Conservation (phyloP, 2,329 filamentous ascomycete genomes). For the Atkinsonella hypoxylon region DNA sequence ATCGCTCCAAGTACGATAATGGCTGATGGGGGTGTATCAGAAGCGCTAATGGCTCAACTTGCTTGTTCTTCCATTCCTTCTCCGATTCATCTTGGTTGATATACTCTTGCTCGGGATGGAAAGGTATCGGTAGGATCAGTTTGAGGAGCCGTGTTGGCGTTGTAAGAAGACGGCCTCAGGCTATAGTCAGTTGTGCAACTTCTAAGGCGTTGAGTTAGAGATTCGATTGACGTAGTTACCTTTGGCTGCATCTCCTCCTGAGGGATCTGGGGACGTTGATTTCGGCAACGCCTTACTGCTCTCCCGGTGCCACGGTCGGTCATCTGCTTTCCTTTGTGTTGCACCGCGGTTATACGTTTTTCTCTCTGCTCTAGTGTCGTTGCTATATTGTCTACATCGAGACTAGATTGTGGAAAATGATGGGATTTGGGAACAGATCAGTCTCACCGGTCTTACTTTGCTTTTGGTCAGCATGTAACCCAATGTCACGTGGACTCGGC, state of each 20-base stretch:
- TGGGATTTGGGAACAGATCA: background rate
- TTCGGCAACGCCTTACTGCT: conserved; percentile 34
- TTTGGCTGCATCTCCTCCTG: conserved; percentile 17
- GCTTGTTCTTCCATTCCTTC: conserved; percentile 19
- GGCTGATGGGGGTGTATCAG: conserved; percentile 85
- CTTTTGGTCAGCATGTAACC: background rate
- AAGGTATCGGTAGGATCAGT: conserved; percentile 60
- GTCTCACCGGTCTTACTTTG: background rate
- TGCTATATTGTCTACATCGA: background rate
- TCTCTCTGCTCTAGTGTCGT: background rate
- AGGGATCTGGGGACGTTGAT: conserved; percentile 15
- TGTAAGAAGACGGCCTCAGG: conserved; percentile 58
- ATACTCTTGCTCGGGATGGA: conserved; percentile 25
- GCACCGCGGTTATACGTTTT: background rate
- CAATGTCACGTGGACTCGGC: background rate
- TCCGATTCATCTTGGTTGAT: conserved; percentile 30
- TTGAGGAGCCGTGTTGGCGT: conserved; percentile 73
- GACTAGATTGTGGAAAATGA: background rate
- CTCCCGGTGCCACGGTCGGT: conserved; percentile 55
- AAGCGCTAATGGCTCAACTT: conserved; percentile 70
- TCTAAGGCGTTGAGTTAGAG: too few species aligned
- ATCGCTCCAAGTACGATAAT: conserved; percentile 74
- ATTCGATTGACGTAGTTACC: conserved; percentile 12
- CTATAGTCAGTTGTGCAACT: background rate
- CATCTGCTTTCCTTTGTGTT: conserved; percentile 43